Evolutionary conservation across 768 basidiomycete genomes (phyloP), one percentile per base, ranked within the genome.

Genomic region (Boletus insuetus): DNA sequence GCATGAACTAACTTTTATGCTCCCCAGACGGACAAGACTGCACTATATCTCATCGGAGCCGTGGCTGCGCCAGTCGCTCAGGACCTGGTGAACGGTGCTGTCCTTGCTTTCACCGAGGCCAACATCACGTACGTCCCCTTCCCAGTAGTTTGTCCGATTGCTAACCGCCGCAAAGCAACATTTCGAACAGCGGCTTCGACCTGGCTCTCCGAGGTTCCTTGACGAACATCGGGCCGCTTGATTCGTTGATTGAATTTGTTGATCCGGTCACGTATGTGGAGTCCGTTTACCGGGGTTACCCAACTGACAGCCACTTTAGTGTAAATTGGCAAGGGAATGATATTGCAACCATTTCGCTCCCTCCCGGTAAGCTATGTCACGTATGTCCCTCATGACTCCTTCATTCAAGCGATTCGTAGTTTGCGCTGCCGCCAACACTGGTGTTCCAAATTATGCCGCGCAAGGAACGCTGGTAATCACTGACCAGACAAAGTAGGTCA

Each of bases 31-130:
- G 88, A 89, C 65, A 63, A 77, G 56, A 83, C 83, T 3, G 81
- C 78, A 0, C 69, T 90, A 24, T 87, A 80, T 69, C 75, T 89
- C 47, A 84, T 89, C 39, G 85, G 86, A n/a, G 85, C 81, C 4
- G 84, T 89, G 31, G 84, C 86, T 40, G 83, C 78, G 17, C 85
- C 87, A 14, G 72, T 85, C 29, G 80, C 83, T 3, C 87, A 88
- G 67, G 73, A 77, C 59, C 76, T 90, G 16, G 86, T 89, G 24
- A 78, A 84, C 45, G 75, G 74, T 19, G 76, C 87, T 1, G 58
- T 74, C 6, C 65, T 89, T 46, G 71, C 74, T 9, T 89, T 88
- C 66, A 75, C 64, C 31, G 72, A 75, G 43, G 87, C 82, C 3
- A 81, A 83, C 51, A 84, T 89, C 61, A 81, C 78, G 79, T 81